Conservation (phyloP, 345 rosid genomes). For the Lumnitzera racemosa region DNA sequence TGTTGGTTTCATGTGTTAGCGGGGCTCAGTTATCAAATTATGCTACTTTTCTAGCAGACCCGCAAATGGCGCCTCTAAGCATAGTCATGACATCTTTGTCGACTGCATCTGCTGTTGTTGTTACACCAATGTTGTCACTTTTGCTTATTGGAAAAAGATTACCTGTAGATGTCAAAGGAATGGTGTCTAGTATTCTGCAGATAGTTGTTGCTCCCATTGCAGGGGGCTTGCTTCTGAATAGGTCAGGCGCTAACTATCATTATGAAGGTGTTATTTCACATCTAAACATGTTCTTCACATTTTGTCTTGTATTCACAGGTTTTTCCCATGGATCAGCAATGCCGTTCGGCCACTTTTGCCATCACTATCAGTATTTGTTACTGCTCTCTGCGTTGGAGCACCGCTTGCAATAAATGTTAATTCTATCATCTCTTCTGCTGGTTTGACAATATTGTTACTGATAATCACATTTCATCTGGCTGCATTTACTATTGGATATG, state of each 20-base stretch:
- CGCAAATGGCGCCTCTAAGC: constrained; percentile 76
- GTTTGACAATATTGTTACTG: constrained; percentile 39
- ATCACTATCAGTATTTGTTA: constrained; percentile 66
- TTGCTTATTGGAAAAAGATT: constrained; percentile 83
- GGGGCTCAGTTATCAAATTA: constrained; percentile 96
- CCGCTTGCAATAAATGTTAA: constrained; percentile 79
- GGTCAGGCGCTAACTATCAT: constrained; percentile 26
- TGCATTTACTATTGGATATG: constrained; percentile 70
- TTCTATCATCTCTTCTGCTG: constrained; percentile 70
- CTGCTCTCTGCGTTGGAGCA: constrained; percentile 87
- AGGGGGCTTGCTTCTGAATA: constrained; percentile 74
- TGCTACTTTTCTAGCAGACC: constrained; percentile 83
- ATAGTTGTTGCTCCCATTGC: constrained; percentile 81
- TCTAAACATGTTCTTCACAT: not conserved
- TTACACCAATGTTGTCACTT: constrained; percentile 74
- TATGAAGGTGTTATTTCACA: not conserved
- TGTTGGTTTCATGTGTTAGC: constrained; percentile 94
- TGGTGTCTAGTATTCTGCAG: constrained; percentile 84
- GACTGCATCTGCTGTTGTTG: constrained; percentile 75
- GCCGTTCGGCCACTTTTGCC: constrained; percentile 69
- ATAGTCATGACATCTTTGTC: constrained; percentile 94
- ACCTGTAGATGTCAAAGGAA: constrained; percentile 90
- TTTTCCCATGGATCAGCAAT: constrained; percentile 57
- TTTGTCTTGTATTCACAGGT: constrained; percentile 33
- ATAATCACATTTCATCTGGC: constrained; percentile 59